Percentiles rank a stretch among this genome's conserved stretches.
These are phyloP conservation scores for Xerocomellus chrysenteron DNA, from an alignment of 768 basidiomycete genomes.

Conservation along the genomic window DNA sequence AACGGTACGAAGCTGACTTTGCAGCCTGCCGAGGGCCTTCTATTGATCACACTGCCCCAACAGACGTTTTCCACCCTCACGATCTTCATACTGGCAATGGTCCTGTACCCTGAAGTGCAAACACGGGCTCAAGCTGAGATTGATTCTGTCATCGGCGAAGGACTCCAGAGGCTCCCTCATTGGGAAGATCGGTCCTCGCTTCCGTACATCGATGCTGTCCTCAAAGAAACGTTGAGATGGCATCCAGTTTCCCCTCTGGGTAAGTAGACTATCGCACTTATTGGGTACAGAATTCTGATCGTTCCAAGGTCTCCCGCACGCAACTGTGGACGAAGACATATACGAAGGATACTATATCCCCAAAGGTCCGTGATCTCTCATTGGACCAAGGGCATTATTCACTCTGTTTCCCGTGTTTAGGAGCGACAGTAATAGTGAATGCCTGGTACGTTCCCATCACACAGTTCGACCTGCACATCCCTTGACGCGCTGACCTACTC, in stretches of 20 bases:
- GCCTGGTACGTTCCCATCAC: slow-evolving; percentile 11
- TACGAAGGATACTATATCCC: slow-evolving; percentile 52
- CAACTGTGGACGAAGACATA: slow-evolving; percentile 38
- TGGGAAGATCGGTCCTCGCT: slow-evolving; percentile 22
- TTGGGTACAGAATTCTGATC: not conserved
- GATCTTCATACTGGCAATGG: slow-evolving; percentile 26
- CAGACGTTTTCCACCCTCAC: slow-evolving; percentile 20
- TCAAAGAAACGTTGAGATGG: slow-evolving; percentile 29
- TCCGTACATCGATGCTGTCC: slow-evolving; percentile 21
- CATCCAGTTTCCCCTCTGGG: slow-evolving; percentile 16
- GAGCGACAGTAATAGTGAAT: slow-evolving; percentile 23
- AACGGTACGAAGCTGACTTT: slow-evolving; percentile 15
- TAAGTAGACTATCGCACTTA: not conserved
- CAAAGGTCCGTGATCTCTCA: slow-evolving; percentile 34
- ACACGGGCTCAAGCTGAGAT: slow-evolving; percentile 19
- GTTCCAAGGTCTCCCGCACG: slow-evolving; percentile 30
- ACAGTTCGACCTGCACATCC: not conserved
- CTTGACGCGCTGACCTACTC: not conserved
- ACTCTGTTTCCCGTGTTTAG: not conserved
- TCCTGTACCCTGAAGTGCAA: slow-evolving; percentile 27
- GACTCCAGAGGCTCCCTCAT: slow-evolving; percentile 18
- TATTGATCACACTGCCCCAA: slow-evolving; percentile 10
- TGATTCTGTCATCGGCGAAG: slow-evolving; percentile 16
- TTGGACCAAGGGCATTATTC: not conserved
- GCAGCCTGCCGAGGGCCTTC: not conserved